A percentile compares a stretch with the other conserved stretches of the same genome.
Conservation (phyloP, 345 rosid genomes). For the Linum trigynum region DNA sequence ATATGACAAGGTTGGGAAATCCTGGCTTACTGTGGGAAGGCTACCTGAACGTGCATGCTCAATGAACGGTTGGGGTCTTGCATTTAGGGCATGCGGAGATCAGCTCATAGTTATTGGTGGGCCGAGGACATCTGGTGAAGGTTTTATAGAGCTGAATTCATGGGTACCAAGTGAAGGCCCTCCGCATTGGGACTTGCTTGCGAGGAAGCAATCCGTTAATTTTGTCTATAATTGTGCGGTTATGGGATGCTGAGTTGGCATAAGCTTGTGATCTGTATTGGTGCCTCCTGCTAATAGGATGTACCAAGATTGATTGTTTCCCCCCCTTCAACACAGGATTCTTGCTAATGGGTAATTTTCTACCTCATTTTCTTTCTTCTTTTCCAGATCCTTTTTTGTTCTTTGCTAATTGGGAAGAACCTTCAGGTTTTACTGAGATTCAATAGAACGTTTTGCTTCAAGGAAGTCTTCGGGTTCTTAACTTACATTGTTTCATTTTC, state of each 20-base stretch:
- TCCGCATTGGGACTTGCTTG: constrained; percentile 74
- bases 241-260: constrained; percentile 70
- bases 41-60: constrained; percentile 81
- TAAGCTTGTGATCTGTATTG: constrained; percentile 20
- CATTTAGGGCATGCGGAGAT: constrained; percentile 88
- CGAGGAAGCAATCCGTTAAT: constrained; percentile 58
- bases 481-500: constrained; percentile 10
- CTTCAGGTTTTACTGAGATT: constrained; percentile 48
- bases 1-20: constrained; percentile 49
- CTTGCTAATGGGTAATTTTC: constrained; percentile 49
- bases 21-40: constrained; percentile 61
- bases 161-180: constrained; percentile 78
- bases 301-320: constrained; percentile 29
- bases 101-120: constrained; percentile 84
- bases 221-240: constrained; percentile 96
- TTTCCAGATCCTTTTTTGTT: constrained; percentile 20
- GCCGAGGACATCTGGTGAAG: constrained; percentile 59
- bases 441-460: constrained; percentile 36
- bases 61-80: constrained; percentile 94
- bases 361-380: constrained; percentile 22
- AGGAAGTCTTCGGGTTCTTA: constrained; percentile 30
- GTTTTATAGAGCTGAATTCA: constrained; percentile 70
- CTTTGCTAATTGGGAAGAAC: constrained; percentile 34
- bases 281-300: constrained; percentile 26
- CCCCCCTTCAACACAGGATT: constrained; percentile 31